phyloP scores from a whole-genome alignment of 1,139 yeast genomes.

The Sugiyamaella neomexicana region DNA sequence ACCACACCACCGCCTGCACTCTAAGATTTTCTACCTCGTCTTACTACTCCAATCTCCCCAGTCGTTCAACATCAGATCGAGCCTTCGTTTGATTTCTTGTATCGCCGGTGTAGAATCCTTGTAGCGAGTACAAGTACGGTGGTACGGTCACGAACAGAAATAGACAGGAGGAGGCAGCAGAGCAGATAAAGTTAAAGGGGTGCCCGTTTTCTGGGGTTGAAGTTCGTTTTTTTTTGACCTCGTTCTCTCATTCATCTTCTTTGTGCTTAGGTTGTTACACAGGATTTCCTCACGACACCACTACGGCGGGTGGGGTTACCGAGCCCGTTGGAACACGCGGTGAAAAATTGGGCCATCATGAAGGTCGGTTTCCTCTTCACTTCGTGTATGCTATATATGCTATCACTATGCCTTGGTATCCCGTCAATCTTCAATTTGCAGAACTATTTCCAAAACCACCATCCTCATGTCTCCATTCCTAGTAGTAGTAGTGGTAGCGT shows the following conservation, averaged over 20 bases:
- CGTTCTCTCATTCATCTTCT: too few relatives aligned
- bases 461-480: not conserved
- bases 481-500: not conserved
- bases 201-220: too few relatives aligned
- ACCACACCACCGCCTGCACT: not conserved
- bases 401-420: not conserved
- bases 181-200: not conserved
- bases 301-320: too few relatives aligned
- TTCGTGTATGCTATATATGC: not conserved
- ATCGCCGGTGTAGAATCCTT: not conserved
- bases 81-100: not conserved
- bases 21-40: too few relatives aligned
- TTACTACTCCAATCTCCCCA: too few relatives aligned
- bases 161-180: not conserved
- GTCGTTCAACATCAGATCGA: too few relatives aligned
- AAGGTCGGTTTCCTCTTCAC: not conserved
- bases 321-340: too few relatives aligned
- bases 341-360: not conserved
- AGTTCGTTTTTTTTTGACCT: too few relatives aligned
- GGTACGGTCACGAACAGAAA: not conserved
- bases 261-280: too few relatives aligned
- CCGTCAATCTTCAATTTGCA: constrained; percentile 11
- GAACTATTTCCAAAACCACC: constrained; percentile 11
- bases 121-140: not conserved
- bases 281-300: too few relatives aligned